Base-by-base conservation (phyloP, 768 basidiomycete genomes). In the Saitozyma sp. region DNA sequence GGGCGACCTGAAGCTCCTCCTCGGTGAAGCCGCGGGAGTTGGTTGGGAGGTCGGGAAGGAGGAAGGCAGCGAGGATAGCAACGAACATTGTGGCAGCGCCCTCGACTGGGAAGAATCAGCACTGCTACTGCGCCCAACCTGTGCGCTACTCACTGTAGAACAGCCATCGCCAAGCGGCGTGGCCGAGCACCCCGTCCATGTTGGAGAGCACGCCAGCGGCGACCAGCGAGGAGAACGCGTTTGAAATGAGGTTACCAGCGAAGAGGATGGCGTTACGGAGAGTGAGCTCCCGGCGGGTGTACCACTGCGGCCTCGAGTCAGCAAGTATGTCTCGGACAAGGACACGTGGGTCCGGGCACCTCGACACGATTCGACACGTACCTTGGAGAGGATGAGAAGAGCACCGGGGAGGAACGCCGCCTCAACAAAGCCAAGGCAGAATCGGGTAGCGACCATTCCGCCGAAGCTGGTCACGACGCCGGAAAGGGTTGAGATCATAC, bases 181-280 rank as follows among this genome's bases (percentile, higher is more conserved):
- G 86, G 1, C 88, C 88, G 5, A 84, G 80, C 55, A 82, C 82
- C 1, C 87, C 88, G 63, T 90, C 84, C 88, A 90, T 87, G 49
- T 82, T 83, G 0, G 82, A 80, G 14, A 91, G 82, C 58, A 90
- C 87, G 10, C 87, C 89, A n/a, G 88, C 88, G 14, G 88, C 89
- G 70, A 89, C 84, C 8, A 89, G 80, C 2, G 89, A 83, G 4
- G 90, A 90, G 73, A 91, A 90, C 0, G 89, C 90, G 81, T 91
- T 92, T 58, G 86, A 86, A 56, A 91, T 86, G 38, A 91, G 81
- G 69, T 84, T 86, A 17, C 74, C 74, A 41, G 55, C 69, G 57
- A 70, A 75, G 9, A 75, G 66, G 51, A 75, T 66, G 38, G 74
- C 71, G 61, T 75, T 70, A 50, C 74, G 67, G 29, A 66, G 39